Evolutionary conservation across 139 green algal species (phyloP).

Genomic region (Spirogloea muscicola): DNA sequence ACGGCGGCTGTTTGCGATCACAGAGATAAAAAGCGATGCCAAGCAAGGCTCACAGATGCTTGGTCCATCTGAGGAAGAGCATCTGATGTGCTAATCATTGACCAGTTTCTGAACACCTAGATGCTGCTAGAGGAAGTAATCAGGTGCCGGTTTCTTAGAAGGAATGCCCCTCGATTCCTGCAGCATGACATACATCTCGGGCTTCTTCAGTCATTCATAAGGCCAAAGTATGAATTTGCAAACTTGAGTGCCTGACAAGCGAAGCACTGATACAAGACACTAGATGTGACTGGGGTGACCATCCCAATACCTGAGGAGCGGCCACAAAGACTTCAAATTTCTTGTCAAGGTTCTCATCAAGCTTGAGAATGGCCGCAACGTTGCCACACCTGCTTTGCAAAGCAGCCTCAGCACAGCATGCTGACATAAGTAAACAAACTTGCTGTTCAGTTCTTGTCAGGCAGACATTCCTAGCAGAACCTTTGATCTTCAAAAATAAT

Average conservation of each 20-base stretch:
- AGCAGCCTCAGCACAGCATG: not conserved
- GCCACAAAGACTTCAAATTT: slow-evolving; percentile 96
- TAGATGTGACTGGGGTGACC: not conserved
- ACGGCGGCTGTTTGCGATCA: too few species aligned
- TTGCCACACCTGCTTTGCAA: slow-evolving; percentile 82
- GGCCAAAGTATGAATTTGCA: not conserved
- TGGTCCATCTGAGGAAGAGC: too few species aligned
- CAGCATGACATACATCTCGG: not conserved
- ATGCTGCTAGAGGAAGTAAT: slow-evolving; percentile 91
- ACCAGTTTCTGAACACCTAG: too few species aligned
- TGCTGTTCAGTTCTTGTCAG: too few species aligned
- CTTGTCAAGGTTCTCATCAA: slow-evolving; percentile 84
- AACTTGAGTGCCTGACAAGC: not conserved
- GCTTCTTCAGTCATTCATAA: not conserved
- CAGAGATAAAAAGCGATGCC: too few species aligned
- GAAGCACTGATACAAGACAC: not conserved
- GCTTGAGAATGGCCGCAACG: slow-evolving; percentile 92
- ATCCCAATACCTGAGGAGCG: slow-evolving; percentile 59
- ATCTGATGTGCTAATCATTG: too few species aligned
- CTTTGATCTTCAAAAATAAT: too few species aligned
- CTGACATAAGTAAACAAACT: not conserved
- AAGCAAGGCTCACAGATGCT: too few species aligned
- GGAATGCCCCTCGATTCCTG: slow-evolving; percentile 78
- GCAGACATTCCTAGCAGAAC: too few species aligned
- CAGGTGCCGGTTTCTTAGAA: slow-evolving; percentile 78